A percentile compares a stretch with the other conserved stretches of the same genome.
Conservation (phyloP, 371 early-diverging fungal genomes). For the Mucor indicus region DNA sequence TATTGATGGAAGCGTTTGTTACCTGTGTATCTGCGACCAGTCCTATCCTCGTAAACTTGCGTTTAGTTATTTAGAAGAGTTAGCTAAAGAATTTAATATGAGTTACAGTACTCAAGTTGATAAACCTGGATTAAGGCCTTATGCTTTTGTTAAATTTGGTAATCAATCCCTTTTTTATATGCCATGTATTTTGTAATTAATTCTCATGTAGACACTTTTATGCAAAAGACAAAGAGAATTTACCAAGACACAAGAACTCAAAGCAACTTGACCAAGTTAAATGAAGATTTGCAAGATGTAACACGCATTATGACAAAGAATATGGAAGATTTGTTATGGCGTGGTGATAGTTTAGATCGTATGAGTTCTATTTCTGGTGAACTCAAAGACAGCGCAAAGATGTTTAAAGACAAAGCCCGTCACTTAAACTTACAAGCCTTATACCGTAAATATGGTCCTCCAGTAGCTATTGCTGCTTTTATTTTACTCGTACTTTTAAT, state of each 20-base stretch:
- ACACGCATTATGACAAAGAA: constrained; percentile 97
- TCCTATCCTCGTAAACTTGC: constrained; percentile 95
- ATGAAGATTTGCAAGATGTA: constrained; percentile 95
- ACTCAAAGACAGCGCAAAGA: constrained; percentile 51
- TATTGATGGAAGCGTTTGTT: constrained; percentile 91
- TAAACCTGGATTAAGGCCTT: constrained; percentile 86
- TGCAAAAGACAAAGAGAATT: constrained; percentile 93
- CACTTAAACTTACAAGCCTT: constrained; percentile 83
- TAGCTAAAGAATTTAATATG: constrained; percentile 91
- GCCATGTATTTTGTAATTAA: no score
- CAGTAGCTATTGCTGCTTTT: constrained; percentile 71
- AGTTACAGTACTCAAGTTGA: constrained; percentile 88
- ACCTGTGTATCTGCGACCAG: constrained; percentile 90
- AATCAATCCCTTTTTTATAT: no score
- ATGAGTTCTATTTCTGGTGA: constrained; percentile 55
- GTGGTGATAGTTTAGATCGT: constrained; percentile 86
- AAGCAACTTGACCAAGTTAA: constrained; percentile 86
- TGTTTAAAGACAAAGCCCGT: constrained; percentile 63
- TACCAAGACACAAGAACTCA: constrained; percentile 95
- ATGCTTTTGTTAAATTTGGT: constrained; percentile 96
- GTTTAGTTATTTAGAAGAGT: constrained; percentile 91
- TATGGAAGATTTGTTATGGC: constrained; percentile 94
- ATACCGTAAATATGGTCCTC: constrained; percentile 94
- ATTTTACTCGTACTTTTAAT: constrained; percentile 81
- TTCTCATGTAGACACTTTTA: constrained; percentile 79